Evolutionary conservation across 139 green algal species (phyloP).

Genomic region (Desmodesmus armatus): DNA sequence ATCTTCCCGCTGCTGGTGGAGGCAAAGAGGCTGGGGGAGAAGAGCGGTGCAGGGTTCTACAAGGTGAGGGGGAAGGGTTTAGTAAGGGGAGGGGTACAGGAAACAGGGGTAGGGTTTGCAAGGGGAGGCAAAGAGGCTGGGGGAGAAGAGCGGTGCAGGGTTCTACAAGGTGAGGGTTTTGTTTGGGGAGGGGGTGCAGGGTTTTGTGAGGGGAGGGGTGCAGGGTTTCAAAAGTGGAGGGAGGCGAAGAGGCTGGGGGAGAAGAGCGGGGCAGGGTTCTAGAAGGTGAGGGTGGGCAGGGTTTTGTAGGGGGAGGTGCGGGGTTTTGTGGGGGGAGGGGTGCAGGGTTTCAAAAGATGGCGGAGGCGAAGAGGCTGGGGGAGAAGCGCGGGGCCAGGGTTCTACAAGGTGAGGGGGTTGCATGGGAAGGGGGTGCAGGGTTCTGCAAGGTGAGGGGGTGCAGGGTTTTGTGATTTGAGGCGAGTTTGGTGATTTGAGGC

Average conservation of each 20-base stretch:
- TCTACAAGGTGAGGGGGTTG: conserved; percentile 90
- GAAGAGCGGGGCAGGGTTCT: conserved; percentile 95
- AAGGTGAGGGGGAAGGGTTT: conserved; percentile 56
- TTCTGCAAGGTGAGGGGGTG: background rate
- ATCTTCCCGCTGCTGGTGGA: conserved; percentile 90
- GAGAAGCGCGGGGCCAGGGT: conserved; percentile 95
- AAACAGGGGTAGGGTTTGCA: too few relatives aligned
- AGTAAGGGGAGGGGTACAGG: too few relatives aligned
- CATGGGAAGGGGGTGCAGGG: background rate
- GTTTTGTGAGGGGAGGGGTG: background rate
- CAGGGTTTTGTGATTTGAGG: background rate
- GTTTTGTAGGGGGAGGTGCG: too few relatives aligned
- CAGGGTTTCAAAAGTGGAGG: background rate
- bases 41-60: conserved; percentile 95
- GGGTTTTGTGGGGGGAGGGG: too few relatives aligned
- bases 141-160: conserved; percentile 93
- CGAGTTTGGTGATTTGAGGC: conserved; percentile 91
- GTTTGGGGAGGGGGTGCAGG: background rate
- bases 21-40: conserved; percentile 92
- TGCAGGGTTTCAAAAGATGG: too few relatives aligned
- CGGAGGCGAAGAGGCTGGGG: conserved; percentile 87
- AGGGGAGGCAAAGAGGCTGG: conserved; percentile 87
- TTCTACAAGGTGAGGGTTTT: conserved; percentile 92
- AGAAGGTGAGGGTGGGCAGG: conserved; percentile 70
- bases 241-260: conserved; percentile 92